phyloP scores from a whole-genome alignment of 2,329 filamentous ascomycete genomes.

The Fusarium sp. region DNA sequence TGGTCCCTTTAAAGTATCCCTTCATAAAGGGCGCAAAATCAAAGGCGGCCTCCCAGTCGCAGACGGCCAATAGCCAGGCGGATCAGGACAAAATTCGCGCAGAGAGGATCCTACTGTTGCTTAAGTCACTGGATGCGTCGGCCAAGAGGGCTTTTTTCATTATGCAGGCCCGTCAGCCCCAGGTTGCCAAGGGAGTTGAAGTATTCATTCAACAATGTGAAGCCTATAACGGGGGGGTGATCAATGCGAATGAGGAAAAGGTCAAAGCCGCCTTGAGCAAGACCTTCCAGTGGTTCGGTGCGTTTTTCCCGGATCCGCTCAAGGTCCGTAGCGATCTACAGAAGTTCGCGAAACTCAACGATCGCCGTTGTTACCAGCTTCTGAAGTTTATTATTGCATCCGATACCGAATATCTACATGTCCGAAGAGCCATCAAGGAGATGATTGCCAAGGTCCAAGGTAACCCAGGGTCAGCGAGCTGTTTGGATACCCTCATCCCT shows the following conservation, averaged over 20 bases:
- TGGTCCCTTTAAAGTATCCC: constrained; percentile 91
- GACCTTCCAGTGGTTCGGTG: constrained; percentile 77
- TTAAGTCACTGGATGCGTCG: constrained; percentile 79
- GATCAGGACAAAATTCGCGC: constrained; percentile 82
- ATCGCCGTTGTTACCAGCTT: constrained; percentile 89
- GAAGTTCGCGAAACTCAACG: constrained; percentile 91
- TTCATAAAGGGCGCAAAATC: constrained; percentile 65
- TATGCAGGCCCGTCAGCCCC: constrained; percentile 80
- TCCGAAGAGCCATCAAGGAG: constrained; percentile 90
- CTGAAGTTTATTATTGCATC: constrained; percentile 86
- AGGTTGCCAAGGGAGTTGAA: constrained; percentile 76
- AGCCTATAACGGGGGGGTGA: constrained; percentile 86
- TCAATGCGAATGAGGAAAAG: constrained; percentile 75
- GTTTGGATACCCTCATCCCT: constrained; percentile 83
- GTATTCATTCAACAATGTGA: constrained; percentile 88
- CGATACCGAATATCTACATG: constrained; percentile 91
- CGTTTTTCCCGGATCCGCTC: constrained; percentile 78
- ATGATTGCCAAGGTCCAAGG: constrained; percentile 82
- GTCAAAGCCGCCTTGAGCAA: constrained; percentile 76
- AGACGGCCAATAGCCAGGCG: constrained; percentile 59
- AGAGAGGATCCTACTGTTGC: constrained; percentile 83
- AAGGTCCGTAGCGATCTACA: constrained; percentile 81
- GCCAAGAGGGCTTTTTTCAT: constrained; percentile 90
- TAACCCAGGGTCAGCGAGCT: constrained; percentile 66
- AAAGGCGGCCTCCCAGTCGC: constrained; percentile 68